Evolutionary conservation across 1,139 yeast genomes (phyloP), one percentile per base, ranked within the genome.

Genomic region (Protomyces lactucae-debilis): DNA sequence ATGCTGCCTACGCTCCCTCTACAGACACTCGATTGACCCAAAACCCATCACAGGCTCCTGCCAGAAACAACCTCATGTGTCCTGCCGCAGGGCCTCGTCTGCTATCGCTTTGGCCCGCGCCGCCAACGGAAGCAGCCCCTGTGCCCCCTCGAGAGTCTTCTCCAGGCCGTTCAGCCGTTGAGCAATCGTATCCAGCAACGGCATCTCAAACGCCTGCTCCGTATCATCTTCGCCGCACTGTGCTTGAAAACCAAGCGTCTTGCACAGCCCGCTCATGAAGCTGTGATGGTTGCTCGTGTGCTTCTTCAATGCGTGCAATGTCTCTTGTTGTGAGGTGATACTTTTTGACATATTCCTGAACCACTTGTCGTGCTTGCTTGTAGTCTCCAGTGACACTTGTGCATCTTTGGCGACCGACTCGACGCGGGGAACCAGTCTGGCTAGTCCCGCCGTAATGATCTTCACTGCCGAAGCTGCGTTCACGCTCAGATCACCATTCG

Each of bases 221-320:
- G 28, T 39, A 8, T 14, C 25, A n/a, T 40, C 52, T n/a, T 43
- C 39, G 39, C 45, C 59, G 12, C 45, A 46, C 6, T 48, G 52
- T 21, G 59, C 39, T n/a, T 36, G 28, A 16, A 55, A 28, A 28
- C 52, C 59, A 5, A 55, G 28, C 4, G 52, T 55, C 39, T 55
- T 55, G 59, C 52, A 43, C 16, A 55, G 40, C 28, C 59, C 39
- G 40, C 45, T 48, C 21, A 55, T 55, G 25, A 43, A 55, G n/a
- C 45, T 39, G n/a, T 40, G 59, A 10, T 40, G 59, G 39, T 40
- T 16, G n/a, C 18, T 14, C 16, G 43, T 16, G 16, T 14, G n/a
- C 16, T 9, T 16, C 16, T 39, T 39, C n/a, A 14, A 39, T 14
- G n/a, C 16, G 43, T 12, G 43, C 43, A 39, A 5, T 14, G 16